These are phyloP conservation scores for Pilasporangium apinafurcum DNA, from an alignment of 352 stramenopile species.

Conservation along the genomic window DNA sequence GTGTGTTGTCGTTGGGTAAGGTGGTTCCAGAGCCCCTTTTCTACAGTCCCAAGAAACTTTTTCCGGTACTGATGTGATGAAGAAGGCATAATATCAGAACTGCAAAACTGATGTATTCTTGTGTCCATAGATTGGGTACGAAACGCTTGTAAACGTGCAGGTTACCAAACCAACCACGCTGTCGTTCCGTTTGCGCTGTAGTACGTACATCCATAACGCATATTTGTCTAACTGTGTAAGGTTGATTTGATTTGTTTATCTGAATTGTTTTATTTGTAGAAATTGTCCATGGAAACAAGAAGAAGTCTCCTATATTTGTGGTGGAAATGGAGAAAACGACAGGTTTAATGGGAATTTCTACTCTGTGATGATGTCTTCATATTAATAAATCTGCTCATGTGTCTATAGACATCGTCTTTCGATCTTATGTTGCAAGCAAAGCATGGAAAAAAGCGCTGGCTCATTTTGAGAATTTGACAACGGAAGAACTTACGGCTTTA, in stretches of 20 bases:
- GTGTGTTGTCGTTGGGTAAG: slow-evolving; percentile 34
- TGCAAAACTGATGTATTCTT: background rate
- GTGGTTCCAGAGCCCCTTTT: slow-evolving; percentile 58
- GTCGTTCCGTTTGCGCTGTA: slow-evolving; percentile 43
- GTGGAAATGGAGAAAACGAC: slow-evolving; percentile 50
- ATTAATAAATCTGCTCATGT: background rate
- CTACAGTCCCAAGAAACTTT: slow-evolving; percentile 73
- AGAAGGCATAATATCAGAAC: background rate
- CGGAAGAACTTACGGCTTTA: slow-evolving; percentile 33
- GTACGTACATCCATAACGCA: slow-evolving; percentile 23
- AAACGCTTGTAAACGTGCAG: slow-evolving; percentile 52
- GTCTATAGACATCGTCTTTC: slow-evolving; percentile 58
- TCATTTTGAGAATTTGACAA: slow-evolving; percentile 58
- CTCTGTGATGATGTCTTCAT: background rate
- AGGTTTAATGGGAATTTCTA: slow-evolving; percentile 21
- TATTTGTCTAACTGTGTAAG: background rate
- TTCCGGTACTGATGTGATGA: slow-evolving; percentile 35
- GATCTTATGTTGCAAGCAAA: slow-evolving; percentile 70
- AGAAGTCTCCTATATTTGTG: slow-evolving; percentile 74
- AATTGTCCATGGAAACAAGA: slow-evolving; percentile 71
- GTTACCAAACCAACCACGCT: slow-evolving; percentile 17
- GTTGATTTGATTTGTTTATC: background rate
- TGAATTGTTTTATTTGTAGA: slow-evolving; percentile 20
- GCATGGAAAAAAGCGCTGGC: slow-evolving; percentile 77
- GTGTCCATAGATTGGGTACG: slow-evolving; percentile 40